Percentiles rank a stretch among this genome's conserved stretches.
These are phyloP conservation scores for Avicennia marina DNA, from an alignment of 257 asterid species.

Conservation along the genomic window DNA sequence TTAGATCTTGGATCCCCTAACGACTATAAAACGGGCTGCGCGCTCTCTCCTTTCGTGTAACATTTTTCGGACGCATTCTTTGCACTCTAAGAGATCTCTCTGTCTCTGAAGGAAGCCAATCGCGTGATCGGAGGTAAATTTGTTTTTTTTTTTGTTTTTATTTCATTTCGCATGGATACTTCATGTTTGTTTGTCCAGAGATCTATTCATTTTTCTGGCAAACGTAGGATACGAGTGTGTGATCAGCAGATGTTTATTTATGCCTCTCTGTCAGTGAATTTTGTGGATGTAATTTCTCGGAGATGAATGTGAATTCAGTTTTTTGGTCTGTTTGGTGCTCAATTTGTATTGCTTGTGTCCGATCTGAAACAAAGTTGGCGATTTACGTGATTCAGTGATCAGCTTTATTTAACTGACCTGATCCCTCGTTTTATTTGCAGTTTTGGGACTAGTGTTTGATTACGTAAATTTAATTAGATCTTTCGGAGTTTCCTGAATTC, in stretches of 20 bases:
- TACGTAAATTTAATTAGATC: constrained; percentile 13
- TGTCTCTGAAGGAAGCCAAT: constrained; percentile 12
- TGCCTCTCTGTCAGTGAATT: constrained; percentile 8
- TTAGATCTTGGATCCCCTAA: constrained; percentile 30
- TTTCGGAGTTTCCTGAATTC: constrained; percentile 3
- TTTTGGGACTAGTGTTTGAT: constrained; percentile 4
- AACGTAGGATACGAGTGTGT: not conserved
- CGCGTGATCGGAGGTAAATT: constrained; percentile 28
- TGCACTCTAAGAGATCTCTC: too few species aligned
- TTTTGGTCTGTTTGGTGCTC: constrained; percentile 8
- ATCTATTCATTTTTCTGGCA: constrained; percentile 1
- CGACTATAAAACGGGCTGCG: constrained; percentile 39
- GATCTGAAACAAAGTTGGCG: constrained; percentile 24
- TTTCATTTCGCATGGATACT: not conserved
- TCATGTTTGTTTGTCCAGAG: not conserved
- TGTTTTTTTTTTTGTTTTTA: not conserved
- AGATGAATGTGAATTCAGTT: not conserved
- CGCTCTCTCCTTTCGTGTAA: constrained; percentile 28
- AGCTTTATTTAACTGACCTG: constrained; percentile 7
- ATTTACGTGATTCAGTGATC: constrained; percentile 8
- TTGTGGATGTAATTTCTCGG: not conserved
- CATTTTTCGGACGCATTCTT: constrained; percentile 12
- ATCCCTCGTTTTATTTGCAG: constrained; percentile 10
- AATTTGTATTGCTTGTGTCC: constrained; percentile 8
- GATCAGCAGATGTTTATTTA: constrained; percentile 11